Evolutionary conservation across 441 rosid species (phyloP).

Genomic region (Jatropha podagrica): DNA sequence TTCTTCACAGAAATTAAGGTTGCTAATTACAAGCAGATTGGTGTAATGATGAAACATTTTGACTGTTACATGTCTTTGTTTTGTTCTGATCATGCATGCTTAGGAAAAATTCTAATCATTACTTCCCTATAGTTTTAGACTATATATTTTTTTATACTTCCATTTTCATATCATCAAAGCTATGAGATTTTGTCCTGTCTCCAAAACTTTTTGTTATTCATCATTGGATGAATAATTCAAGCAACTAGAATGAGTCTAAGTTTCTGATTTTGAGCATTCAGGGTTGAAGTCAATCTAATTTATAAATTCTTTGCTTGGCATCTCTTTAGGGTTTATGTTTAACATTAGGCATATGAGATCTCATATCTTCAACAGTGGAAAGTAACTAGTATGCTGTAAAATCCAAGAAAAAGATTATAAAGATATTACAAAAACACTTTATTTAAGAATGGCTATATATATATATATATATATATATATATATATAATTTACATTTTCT

Average conservation of each 20-base stretch:
- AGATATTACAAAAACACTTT: background rate
- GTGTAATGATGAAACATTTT: constrained; percentile 38
- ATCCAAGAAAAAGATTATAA: background rate
- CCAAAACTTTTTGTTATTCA: background rate
- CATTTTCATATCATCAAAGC: constrained; percentile 6
- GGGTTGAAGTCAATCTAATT: background rate
- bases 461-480: no score
- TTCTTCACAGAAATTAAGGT: constrained; percentile 1
- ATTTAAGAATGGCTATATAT: no score
- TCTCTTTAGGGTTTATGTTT: background rate
- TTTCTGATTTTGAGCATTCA: background rate
- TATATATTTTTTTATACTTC: constrained; percentile 1
- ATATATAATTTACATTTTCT: no score
- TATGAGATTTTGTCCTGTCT: constrained; percentile 10
- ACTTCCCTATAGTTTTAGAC: background rate
- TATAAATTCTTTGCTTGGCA: background rate
- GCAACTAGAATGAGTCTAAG: background rate
- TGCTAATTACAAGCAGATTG: constrained; percentile 32
- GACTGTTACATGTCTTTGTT: constrained; percentile 19
- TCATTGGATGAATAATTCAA: constrained; percentile 13
- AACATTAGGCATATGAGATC: background rate
- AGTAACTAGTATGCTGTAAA: background rate
- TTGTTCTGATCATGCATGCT: background rate
- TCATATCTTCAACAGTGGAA: background rate
- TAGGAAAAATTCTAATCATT: no score